Conservation (phyloP, 441 rosid genomes). For the Cnidoscolus chayamansa region DNA sequence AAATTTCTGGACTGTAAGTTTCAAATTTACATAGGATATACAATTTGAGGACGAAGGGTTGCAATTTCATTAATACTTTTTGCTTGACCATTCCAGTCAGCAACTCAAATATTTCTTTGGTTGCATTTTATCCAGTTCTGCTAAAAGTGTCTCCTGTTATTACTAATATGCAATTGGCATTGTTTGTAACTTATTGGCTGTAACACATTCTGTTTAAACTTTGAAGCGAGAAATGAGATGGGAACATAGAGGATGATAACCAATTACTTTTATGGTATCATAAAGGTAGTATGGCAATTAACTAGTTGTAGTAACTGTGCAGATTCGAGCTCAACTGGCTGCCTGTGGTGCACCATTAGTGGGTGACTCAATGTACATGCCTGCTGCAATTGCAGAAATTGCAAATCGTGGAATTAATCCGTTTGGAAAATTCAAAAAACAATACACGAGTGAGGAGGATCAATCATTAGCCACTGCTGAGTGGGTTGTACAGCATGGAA, state of each 20-base stretch:
- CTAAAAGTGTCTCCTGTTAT: no score
- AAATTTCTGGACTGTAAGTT: background rate
- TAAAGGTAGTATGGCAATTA: slow-evolving; percentile 3
- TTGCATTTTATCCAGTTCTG: background rate
- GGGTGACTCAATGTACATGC: slow-evolving; percentile 88
- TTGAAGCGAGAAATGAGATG: background rate
- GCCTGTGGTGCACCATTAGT: slow-evolving; percentile 77
- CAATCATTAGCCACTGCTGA: slow-evolving; percentile 50
- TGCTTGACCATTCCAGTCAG: background rate
- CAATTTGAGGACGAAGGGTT: background rate
- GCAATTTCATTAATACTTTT: background rate
- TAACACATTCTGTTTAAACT: background rate
- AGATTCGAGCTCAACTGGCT: slow-evolving; percentile 83
- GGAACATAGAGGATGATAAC: background rate
- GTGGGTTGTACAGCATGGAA: slow-evolving; percentile 68
- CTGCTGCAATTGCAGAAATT: slow-evolving; percentile 68
- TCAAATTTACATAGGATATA: background rate
- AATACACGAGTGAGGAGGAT: slow-evolving; percentile 32
- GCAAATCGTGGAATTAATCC: slow-evolving; percentile 57
- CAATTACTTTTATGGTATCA: background rate
- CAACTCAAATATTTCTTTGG: background rate
- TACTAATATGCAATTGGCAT: background rate
- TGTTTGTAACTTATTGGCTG: background rate
- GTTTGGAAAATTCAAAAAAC: slow-evolving; percentile 45
- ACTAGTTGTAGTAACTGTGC: slow-evolving; percentile 25